Conservation (phyloP, 1,284 basidiomycete species). For the Trametes polyzona region DNA sequence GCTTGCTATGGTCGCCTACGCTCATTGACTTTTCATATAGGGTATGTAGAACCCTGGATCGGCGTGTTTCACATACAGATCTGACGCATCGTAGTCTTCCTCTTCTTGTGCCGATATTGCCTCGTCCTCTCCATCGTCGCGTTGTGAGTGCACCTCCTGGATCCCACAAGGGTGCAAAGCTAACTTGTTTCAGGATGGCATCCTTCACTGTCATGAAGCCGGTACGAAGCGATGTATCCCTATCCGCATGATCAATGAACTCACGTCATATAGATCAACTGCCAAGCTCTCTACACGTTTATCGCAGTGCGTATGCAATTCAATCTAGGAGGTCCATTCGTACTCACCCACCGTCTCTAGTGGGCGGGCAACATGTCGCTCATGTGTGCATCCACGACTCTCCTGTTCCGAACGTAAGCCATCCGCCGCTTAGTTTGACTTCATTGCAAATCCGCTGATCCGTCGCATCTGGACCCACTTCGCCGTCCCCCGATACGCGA, state of each 20-base stretch:
- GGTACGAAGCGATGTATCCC: slow-evolving; percentile 41
- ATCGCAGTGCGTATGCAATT: slow-evolving; percentile 53
- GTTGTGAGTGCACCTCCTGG: slow-evolving; percentile 44
- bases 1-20: background rate
- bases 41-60: slow-evolving; percentile 28
- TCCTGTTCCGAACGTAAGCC: slow-evolving; percentile 70
- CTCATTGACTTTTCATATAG: slow-evolving; percentile 11
- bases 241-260: background rate
- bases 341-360: slow-evolving; percentile 34
- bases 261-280: slow-evolving; percentile 55
- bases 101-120: slow-evolving; percentile 72
- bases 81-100: slow-evolving; percentile 50
- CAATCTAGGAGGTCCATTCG: background rate
- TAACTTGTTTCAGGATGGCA: slow-evolving; percentile 48
- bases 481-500: background rate
- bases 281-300: slow-evolving; percentile 68
- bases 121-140: slow-evolving; percentile 65
- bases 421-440: background rate
- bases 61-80: background rate
- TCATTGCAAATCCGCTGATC: slow-evolving; percentile 7
- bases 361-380: slow-evolving; percentile 69
- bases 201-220: slow-evolving; percentile 52
- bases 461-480: background rate
- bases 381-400: slow-evolving; percentile 63
- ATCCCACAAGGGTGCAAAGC: background rate